phyloP scores from a whole-genome alignment of 2,329 filamentous ascomycete species.

The Penicillium sp. region DNA sequence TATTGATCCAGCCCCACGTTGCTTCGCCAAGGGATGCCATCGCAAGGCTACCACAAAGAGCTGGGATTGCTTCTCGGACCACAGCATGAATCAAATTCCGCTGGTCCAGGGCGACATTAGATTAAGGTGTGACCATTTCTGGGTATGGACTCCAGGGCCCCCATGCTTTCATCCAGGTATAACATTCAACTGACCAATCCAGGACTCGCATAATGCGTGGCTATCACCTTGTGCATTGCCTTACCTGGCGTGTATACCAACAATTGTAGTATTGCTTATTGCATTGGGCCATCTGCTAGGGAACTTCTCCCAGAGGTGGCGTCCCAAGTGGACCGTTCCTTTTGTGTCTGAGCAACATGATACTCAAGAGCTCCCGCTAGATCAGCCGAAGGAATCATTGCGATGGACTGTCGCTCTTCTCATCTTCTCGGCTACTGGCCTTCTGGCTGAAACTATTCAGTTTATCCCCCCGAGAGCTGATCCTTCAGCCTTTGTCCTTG shows the following conservation, averaged over 20 bases:
- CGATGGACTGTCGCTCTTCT: conserved; percentile 42
- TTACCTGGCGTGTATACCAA: conserved; percentile 35
- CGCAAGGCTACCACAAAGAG: not conserved
- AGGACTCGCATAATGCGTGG: conserved; percentile 41
- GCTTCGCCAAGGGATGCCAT: not conserved
- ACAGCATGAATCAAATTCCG: conserved; percentile 20
- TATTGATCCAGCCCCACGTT: conserved; percentile 8
- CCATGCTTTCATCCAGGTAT: not conserved
- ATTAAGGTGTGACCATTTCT: conserved; percentile 18
- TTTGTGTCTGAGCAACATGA: conserved; percentile 50
- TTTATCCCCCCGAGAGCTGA: conserved; percentile 21
- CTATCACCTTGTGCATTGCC: conserved; percentile 36
- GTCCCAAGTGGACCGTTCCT: conserved; percentile 52
- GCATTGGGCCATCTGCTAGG: conserved; percentile 31
- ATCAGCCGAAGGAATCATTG: conserved; percentile 28
- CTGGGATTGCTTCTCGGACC: conserved; percentile 4
- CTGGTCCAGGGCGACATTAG: conserved; percentile 3
- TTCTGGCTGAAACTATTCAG: conserved; percentile 34
- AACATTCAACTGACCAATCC: conserved; percentile 13
- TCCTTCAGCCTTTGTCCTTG: conserved; percentile 24
- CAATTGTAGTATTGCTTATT: conserved; percentile 27
- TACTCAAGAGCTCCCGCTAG: conserved; percentile 32
- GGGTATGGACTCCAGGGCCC: conserved; percentile 14
- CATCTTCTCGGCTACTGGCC: conserved; percentile 38
- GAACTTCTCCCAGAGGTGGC: conserved; percentile 24